phyloP scores from a whole-genome alignment of 805 yeast species.

The Ogataea naganishii region DNA sequence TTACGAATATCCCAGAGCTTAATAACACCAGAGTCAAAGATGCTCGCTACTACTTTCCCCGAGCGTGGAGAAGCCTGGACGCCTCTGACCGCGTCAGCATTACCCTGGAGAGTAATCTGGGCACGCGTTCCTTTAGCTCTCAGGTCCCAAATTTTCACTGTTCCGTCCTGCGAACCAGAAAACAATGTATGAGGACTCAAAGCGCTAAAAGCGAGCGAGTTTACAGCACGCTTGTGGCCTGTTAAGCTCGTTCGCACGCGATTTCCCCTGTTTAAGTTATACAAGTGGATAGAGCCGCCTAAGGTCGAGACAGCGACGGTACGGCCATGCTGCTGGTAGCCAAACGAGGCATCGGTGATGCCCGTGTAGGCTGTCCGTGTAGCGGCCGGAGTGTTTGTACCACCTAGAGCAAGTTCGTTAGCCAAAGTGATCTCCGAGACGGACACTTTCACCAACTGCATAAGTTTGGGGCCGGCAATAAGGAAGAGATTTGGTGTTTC shows the following conservation, averaged over 20 bases:
- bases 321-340: slow-evolving; percentile 29
- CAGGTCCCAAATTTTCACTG: slow-evolving; percentile 69
- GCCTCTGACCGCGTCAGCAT: slow-evolving; percentile 61
- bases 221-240: slow-evolving; percentile 39
- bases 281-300: slow-evolving; percentile 35
- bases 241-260: slow-evolving; percentile 21
- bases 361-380: slow-evolving; percentile 9
- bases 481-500: slow-evolving; percentile 27
- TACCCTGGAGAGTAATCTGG: slow-evolving; percentile 42
- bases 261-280: slow-evolving; percentile 21
- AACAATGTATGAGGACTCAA: slow-evolving; percentile 31
- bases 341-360: slow-evolving; percentile 34
- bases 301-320: slow-evolving; percentile 36
- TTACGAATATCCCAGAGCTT: slow-evolving; percentile 80
- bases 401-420: slow-evolving; percentile 25
- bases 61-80: slow-evolving; percentile 47
- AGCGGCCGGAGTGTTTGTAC: too few relatives aligned
- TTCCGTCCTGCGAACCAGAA: slow-evolving; percentile 76
- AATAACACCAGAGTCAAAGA: slow-evolving; percentile 85
- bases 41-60: slow-evolving; percentile 56
- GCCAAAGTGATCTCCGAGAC: slow-evolving; percentile 20
- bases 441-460: slow-evolving; percentile 30
- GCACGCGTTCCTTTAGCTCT: slow-evolving; percentile 39
- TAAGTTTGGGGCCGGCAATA: slow-evolving; percentile 32
- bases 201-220: slow-evolving; percentile 31